phyloP scores from a whole-genome alignment of 176 grass and related monocot genomes.

The Poa pratensis region DNA sequence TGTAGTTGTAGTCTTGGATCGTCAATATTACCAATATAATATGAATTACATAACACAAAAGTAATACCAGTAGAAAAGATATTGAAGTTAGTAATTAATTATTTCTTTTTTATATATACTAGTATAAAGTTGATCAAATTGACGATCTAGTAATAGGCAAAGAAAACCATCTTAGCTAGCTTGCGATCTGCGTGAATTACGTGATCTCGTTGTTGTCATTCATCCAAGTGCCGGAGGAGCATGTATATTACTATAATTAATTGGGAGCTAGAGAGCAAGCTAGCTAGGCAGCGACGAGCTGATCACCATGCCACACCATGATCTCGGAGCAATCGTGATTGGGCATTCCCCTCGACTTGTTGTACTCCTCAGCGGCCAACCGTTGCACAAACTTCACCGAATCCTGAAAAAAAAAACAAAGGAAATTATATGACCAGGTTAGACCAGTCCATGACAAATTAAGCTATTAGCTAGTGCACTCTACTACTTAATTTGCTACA shows the following conservation, averaged over 20 bases:
- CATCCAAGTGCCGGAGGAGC: background rate
- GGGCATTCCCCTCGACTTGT: conserved; percentile 47
- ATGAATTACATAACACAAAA: too few relatives aligned
- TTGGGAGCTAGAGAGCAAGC: background rate
- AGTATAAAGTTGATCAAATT: too few relatives aligned
- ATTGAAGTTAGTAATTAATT: too few relatives aligned
- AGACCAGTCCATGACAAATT: background rate
- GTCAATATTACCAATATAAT: too few relatives aligned
- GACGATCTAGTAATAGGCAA: too few relatives aligned
- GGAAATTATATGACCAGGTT: background rate
- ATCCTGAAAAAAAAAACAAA: conserved; percentile 45
- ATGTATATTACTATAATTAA: background rate
- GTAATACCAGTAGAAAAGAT: too few relatives aligned
- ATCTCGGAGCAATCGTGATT: conserved; percentile 40
- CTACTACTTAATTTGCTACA: too few relatives aligned
- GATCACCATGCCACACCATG: conserved; percentile 50
- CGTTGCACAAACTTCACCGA: conserved; percentile 61
- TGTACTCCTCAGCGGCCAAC: conserved; percentile 46
- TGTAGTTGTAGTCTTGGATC: too few relatives aligned
- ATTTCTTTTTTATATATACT: too few relatives aligned
- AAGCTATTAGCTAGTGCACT: too few relatives aligned
- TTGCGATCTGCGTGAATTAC: background rate
- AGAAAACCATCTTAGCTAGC: background rate
- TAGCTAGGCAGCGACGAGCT: background rate
- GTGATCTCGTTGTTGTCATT: background rate